Evolutionary conservation across 139 green algal genomes (phyloP).

Genomic region (Tetradesmus obliquus): DNA sequence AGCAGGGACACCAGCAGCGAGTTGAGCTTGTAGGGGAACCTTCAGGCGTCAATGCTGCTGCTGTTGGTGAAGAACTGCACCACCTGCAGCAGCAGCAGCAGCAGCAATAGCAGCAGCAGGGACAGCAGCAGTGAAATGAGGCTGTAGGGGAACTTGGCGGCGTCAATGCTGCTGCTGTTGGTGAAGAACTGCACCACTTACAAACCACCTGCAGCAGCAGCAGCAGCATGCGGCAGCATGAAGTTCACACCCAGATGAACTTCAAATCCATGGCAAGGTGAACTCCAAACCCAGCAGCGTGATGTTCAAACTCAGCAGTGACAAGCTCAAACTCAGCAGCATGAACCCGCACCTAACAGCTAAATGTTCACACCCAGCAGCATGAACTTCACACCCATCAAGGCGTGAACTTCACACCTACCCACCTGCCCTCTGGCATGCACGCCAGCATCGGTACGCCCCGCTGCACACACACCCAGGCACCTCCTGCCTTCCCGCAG

Average conservation of each 20-base stretch:
- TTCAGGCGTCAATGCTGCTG: conserved; percentile 14
- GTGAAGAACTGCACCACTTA: conserved; percentile 71
- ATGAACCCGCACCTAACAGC: not conserved
- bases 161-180: conserved; percentile 34
- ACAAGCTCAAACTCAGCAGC: not conserved
- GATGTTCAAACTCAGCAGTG: not conserved
- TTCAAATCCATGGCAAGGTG: not conserved
- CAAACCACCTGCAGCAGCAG: not conserved
- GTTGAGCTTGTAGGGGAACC: conserved; percentile 38
- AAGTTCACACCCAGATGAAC: too few relatives aligned
- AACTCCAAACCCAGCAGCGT: not conserved
- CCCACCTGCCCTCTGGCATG: conserved; percentile 83
- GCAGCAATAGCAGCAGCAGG: not conserved
- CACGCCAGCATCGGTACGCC: conserved; percentile 87
- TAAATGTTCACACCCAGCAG: not conserved
- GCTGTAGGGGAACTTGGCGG: conserved; percentile 43
- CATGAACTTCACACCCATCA: not conserved
- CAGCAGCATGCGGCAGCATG: too few relatives aligned
- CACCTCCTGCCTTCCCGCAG: conserved; percentile 53
- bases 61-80: conserved; percentile 67
- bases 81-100: conserved; percentile 48
- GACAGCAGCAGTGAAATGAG: conserved; percentile 68
- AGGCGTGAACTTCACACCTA: not conserved
- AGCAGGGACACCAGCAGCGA: too few relatives aligned
- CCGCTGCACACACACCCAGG: conserved; percentile 71